phyloP scores from a whole-genome alignment of 805 yeast genomes.

The Novakomyces olei region DNA sequence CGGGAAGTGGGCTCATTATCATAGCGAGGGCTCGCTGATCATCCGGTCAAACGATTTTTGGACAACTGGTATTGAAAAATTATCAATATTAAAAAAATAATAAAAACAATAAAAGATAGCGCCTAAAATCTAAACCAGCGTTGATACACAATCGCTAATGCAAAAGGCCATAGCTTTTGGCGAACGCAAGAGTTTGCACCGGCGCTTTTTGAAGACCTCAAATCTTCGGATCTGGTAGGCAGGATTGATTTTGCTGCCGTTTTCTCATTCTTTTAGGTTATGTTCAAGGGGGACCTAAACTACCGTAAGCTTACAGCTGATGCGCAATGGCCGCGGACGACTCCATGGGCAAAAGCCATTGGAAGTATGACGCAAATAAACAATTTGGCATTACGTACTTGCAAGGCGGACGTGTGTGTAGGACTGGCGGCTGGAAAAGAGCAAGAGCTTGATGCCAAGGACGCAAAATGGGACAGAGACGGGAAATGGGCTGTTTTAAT shows the following conservation, averaged over 20 bases:
- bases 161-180: constrained; percentile 64
- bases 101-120: no score
- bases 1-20: constrained; percentile 23
- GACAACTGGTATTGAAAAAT: constrained; percentile 69
- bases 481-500: background rate
- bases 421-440: constrained; percentile 20
- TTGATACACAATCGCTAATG: no score
- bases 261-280: constrained; percentile 16
- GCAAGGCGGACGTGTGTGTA: constrained; percentile 89
- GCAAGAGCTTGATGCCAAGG: background rate
- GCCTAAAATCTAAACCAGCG: no score
- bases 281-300: constrained; percentile 89
- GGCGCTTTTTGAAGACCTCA: constrained; percentile 36
- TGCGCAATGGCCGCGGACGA: constrained; percentile 63
- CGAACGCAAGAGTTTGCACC: constrained; percentile 34
- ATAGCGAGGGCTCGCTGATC: constrained; percentile 25
- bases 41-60: constrained; percentile 54
- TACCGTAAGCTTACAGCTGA: constrained; percentile 89
- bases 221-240: constrained; percentile 27
- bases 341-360: constrained; percentile 50
- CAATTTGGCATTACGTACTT: constrained; percentile 61
- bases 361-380: constrained; percentile 44
- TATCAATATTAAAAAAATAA: no score
- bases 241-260: background rate
- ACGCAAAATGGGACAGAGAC: background rate